Evolutionary conservation across 768 basidiomycete genomes (phyloP).

Genomic region (Leccinellum luteum): DNA sequence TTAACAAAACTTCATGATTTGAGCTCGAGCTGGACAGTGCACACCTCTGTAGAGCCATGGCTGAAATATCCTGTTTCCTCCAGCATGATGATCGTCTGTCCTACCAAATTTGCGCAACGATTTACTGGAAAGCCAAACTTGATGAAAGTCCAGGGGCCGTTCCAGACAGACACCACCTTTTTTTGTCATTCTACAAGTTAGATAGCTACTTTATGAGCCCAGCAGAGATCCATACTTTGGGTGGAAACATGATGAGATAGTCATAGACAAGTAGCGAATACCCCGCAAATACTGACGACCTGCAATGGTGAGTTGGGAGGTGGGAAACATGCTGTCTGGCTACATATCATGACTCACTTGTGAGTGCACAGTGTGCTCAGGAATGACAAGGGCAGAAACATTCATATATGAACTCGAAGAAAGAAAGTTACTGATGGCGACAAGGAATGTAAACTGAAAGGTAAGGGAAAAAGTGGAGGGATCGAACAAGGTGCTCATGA

Average conservation of each 20-base stretch:
- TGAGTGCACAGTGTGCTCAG: not conserved
- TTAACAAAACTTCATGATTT: not conserved
- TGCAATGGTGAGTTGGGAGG: not conserved
- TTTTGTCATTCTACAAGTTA: not conserved
- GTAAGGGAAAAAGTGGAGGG: too few species aligned
- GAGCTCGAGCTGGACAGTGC: too few species aligned
- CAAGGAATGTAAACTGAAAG: too few species aligned
- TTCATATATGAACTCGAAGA: too few species aligned
- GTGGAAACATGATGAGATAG: constrained; percentile 8
- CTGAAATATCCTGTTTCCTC: constrained; percentile 1
- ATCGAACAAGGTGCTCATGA: too few species aligned
- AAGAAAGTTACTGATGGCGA: too few species aligned
- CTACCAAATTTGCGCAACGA: constrained; percentile 18
- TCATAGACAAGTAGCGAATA: constrained; percentile 7
- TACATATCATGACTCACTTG: not conserved
- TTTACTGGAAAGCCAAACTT: constrained; percentile 16
- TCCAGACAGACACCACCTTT: constrained; percentile 15
- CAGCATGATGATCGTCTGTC: constrained; percentile 4
- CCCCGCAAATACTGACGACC: not conserved
- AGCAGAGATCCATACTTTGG: constrained; percentile 3
- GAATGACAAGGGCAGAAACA: too few species aligned
- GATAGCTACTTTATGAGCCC: not conserved
- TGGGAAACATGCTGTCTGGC: too few species aligned
- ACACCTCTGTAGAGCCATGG: not conserved
- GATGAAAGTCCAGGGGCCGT: constrained; percentile 7